Evolutionary conservation across 2,329 filamentous ascomycete species (phyloP).

Genomic region (Hymenoscyphus linearis): DNA sequence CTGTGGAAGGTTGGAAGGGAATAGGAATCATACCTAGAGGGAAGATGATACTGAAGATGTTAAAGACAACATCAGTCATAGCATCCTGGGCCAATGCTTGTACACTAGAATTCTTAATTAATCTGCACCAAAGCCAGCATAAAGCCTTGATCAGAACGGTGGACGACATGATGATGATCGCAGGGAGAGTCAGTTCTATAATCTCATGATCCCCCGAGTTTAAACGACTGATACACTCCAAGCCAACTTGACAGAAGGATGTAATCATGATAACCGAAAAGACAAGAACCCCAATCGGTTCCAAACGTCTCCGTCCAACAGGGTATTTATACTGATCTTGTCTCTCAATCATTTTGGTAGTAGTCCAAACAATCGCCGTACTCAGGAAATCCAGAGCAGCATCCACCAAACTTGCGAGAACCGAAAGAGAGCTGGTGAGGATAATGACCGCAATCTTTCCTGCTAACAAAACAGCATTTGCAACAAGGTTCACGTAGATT

Average conservation of each 20-base stretch:
- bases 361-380: conserved; percentile 56
- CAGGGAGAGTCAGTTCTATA: conserved; percentile 45
- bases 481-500: conserved; percentile 67
- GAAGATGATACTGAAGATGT: conserved; percentile 57
- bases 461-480: conserved; percentile 51
- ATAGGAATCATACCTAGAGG: conserved; percentile 38
- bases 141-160: conserved; percentile 55
- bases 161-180: conserved; percentile 51
- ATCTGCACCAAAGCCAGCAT: conserved; percentile 54
- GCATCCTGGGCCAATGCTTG: conserved; percentile 59
- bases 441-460: conserved; percentile 52
- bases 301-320: conserved; percentile 50
- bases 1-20: not conserved
- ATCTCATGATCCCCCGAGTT: conserved; percentile 44
- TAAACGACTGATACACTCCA: conserved; percentile 55
- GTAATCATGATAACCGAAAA: conserved; percentile 61
- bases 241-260: conserved; percentile 54
- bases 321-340: conserved; percentile 43
- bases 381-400: conserved; percentile 56
- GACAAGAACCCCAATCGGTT: conserved; percentile 57
- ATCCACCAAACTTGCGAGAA: conserved; percentile 57
- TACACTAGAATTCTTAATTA: conserved; percentile 58
- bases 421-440: conserved; percentile 52
- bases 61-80: conserved; percentile 60
- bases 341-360: conserved; percentile 51